These are phyloP conservation scores for Polytrichum formosum DNA, from an alignment of 225 moss, liverwort and hornwort species.

Conservation along the genomic window DNA sequence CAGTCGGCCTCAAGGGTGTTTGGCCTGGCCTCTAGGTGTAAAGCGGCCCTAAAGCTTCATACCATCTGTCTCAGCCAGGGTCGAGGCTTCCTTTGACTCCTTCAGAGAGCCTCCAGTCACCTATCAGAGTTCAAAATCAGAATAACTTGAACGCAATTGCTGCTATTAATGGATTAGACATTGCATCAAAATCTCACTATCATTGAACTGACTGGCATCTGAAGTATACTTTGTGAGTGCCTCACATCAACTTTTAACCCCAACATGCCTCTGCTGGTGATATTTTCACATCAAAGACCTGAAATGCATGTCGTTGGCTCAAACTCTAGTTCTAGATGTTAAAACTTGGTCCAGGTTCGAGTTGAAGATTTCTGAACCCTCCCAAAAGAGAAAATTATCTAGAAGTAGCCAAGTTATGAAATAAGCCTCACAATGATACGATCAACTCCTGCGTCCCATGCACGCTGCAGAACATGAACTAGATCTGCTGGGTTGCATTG, in stretches of 20 bases:
- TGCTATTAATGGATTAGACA: no score
- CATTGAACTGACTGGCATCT: no score
- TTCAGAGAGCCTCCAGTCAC: constrained; percentile 90
- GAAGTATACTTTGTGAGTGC: no score
- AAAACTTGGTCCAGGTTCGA: neutral
- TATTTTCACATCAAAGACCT: no score
- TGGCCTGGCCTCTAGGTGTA: no score
- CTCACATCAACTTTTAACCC: no score
- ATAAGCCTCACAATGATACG: constrained; percentile 76
- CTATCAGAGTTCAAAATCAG: constrained; percentile 21
- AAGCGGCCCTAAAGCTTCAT: no score
- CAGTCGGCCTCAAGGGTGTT: no score
- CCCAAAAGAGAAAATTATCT: neutral
- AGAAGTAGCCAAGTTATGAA: neutral
- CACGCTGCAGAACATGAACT: constrained; percentile 73
- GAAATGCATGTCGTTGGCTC: no score
- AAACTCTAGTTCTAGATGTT: neutral
- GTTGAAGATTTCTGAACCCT: neutral
- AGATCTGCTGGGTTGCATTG: constrained; percentile 78
- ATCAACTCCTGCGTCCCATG: constrained; percentile 96
- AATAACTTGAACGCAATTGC: neutral
- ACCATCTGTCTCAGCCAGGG: constrained; percentile 61
- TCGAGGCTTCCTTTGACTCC: constrained; percentile 87
- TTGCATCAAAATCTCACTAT: no score
- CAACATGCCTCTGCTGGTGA: no score